Evolutionary conservation across 257 asterid genomes (phyloP), one percentile per base, ranked within the genome.

Genomic region (Solanum chilense): DNA sequence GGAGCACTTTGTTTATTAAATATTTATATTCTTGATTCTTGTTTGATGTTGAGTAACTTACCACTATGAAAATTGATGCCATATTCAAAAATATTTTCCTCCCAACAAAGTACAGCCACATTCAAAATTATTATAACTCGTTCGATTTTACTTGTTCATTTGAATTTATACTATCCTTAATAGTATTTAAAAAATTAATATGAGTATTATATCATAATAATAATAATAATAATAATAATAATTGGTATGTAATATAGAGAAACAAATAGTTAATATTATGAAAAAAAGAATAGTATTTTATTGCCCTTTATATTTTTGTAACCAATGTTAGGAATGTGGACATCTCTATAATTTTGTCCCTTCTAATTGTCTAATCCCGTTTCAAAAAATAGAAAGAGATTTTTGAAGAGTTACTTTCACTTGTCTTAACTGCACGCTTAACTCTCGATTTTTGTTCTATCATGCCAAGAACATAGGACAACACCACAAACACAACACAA

Each of bases 401-500:
- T 78, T n/a, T 25, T 78, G 84, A 76, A 85, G 42, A 15, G 90
- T 73, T 83, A 39, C 89, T 83, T 86, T 89, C 89, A 66, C 27
- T 74, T 64, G 68, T 14, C 82, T 75, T 80, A 27, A 39, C 39
- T 62, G 85, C 82, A 49, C 88, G 85, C 89, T 64, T 37, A 37
- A 11, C 56, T 62, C 74, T 84, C 76, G 18, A 42, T 60, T 76
- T 52, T 29, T 88, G 12, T 49, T 75, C 82, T 68, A 39, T 45
- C 80, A 62, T 9, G 39, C 64, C 45, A 60, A 60, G n/a, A 82
- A 29, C 71, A 66, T 88, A 29, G 68, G 86, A 80, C 86, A 84
- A 66, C 91, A 84, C 85, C 70, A 77, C 86, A 84, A 78, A 52
- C 89, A 13, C 64, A 27, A 3, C 83, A 47, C 87, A 83, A 89